Evolutionary conservation across 805 yeast genomes (phyloP).

Genomic region (Zygotorulaspora chibaensis): DNA sequence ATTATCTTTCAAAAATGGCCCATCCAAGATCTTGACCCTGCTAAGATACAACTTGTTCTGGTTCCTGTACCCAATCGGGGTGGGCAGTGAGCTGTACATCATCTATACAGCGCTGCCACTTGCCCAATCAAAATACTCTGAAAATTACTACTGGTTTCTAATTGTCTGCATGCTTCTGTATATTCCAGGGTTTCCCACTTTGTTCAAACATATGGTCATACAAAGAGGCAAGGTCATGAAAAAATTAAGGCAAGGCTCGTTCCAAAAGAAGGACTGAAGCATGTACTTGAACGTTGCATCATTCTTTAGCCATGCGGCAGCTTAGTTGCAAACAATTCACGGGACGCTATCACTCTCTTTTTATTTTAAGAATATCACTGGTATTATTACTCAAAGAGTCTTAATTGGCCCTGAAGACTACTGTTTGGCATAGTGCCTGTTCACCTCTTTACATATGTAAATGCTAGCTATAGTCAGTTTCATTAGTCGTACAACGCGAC

Average conservation of each 20-base stretch:
- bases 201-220: slow-evolving; percentile 82
- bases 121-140: slow-evolving; percentile 53
- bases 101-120: slow-evolving; percentile 65
- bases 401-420: no score
- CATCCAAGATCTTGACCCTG: slow-evolving; percentile 64
- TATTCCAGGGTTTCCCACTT: slow-evolving; percentile 80
- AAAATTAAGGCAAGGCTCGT: slow-evolving; percentile 21
- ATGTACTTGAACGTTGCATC: background rate
- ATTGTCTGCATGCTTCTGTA: slow-evolving; percentile 59
- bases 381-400: no score
- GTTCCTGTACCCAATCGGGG: slow-evolving; percentile 87
- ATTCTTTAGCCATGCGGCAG: background rate
- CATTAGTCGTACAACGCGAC: no score
- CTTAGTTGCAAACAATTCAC: no score
- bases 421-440: no score
- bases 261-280: slow-evolving; percentile 4
- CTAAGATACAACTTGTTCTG: slow-evolving; percentile 80
- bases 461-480: no score
- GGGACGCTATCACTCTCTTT: no score
- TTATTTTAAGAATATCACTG: no score
- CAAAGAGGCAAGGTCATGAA: slow-evolving; percentile 80
- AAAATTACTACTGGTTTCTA: slow-evolving; percentile 51
- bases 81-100: slow-evolving; percentile 73
- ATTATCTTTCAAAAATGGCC: slow-evolving; percentile 33
- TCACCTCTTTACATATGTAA: no score